Evolutionary conservation across 2,329 filamentous ascomycete species (phyloP).

Genomic region (Lecanicillium sp.): DNA sequence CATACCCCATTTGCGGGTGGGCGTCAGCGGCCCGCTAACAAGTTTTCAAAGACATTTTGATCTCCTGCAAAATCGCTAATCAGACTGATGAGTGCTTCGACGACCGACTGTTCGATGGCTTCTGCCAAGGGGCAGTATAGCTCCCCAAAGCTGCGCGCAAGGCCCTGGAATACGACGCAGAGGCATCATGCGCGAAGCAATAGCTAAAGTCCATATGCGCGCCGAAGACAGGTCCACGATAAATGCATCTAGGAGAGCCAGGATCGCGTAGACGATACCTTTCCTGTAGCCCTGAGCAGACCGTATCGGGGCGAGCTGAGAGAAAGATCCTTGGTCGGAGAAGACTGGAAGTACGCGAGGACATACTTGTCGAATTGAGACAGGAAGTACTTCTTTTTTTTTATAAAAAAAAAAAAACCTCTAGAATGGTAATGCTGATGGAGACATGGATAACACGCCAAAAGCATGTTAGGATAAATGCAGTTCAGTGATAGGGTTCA

Average conservation of each 20-base stretch:
- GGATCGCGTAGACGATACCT: not conserved
- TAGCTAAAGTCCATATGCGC: not conserved
- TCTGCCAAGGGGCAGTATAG: not conserved
- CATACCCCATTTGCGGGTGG: too few relatives aligned
- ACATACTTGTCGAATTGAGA: not conserved
- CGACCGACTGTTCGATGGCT: not conserved
- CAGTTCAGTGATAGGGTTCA: too few relatives aligned
- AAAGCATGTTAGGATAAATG: too few relatives aligned
- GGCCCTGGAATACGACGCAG: not conserved
- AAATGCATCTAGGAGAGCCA: not conserved
- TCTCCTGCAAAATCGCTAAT: not conserved
- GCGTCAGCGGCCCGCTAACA: too few relatives aligned
- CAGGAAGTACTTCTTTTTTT: not conserved
- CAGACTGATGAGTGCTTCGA: not conserved
- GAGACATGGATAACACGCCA: not conserved
- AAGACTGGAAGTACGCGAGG: not conserved
- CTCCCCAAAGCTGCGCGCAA: not conserved
- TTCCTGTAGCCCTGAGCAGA: not conserved
- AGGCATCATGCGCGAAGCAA: not conserved
- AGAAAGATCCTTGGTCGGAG: not conserved
- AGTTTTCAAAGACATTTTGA: not conserved
- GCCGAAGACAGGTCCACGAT: not conserved
- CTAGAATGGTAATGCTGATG: not conserved
- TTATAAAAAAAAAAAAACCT: too few relatives aligned
- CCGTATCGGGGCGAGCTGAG: not conserved